Evolutionary conservation across 2,329 filamentous ascomycete genomes (phyloP), one percentile per base, ranked within the genome.

Genomic region (Colletotrichum musae): DNA sequence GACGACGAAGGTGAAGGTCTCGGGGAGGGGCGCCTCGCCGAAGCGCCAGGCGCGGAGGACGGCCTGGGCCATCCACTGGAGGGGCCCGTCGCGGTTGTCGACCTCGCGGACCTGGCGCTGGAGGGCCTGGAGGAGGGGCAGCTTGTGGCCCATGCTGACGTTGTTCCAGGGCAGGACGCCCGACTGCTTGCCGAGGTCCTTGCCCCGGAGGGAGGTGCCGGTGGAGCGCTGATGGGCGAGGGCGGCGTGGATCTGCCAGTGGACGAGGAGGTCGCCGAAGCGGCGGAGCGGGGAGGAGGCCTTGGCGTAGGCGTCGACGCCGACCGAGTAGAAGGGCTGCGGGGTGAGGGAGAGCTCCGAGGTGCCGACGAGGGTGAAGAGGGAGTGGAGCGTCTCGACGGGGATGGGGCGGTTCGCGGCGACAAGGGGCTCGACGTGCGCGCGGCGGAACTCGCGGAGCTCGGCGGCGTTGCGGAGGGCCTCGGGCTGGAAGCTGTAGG

Each of bases 231-330:
- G 84, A 68, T 83, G 78, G 15, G 81, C 79, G 39, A 92, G 79
- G 10, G 88, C 85, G 2, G 86, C 86, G 74, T 91, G 86, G 70
- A 92, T 87, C 77, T 92, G 90, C 88, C 89, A 92, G 79, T 92
- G 90, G 2, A 87, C 84, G 39, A 92, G 76, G 54, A 92, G 79
- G 77, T 93, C 91, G 5, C 82, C 79, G 77, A 86, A 92, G 51
- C 91, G 86, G 41, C 91, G 88, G n/a, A 93, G 83, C 18, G 91
- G 91, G 58, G 88, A 91, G 7, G 91, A 92, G 47, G 86, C 86
- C 72, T 90, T 91, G 67, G 87, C 81, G 77, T 92, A 91, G 80
- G 87, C 86, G 62, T 88, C 83, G 2, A 87, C 75, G 18, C 90
- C 91, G 67, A 92, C 82, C 52, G 86, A 81, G 70, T 87, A 84